Evolutionary conservation across 2,329 filamentous ascomycete genomes (phyloP), one percentile per base, ranked within the genome.

Genomic region (Ophiostoma perfectum): DNA sequence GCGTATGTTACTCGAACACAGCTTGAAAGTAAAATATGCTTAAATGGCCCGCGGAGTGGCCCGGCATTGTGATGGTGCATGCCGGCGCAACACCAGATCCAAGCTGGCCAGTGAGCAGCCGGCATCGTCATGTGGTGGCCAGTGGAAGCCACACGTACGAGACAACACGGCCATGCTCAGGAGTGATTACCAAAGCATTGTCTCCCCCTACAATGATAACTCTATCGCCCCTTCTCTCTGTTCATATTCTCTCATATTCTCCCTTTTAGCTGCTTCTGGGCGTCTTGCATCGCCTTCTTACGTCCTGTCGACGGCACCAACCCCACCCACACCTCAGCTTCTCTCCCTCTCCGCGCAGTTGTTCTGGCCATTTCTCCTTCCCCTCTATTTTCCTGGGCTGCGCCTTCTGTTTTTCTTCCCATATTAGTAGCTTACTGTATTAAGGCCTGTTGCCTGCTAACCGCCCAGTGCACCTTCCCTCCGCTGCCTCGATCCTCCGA

Each of bases 71-170:
- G 27, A 27, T 27, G 27, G 27, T 27, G 27, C 27, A 27, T 27
- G 27, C 27, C 27, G 27, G 27, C 18, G 16, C 16, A 47, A 12
- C 9, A 18, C 47, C 5, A 18, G 52, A 36, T 58, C 11, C n/a
- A 39, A 27, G 55, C 27, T 27, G 18, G 9, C 36, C 38, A n/a
- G 38, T 12, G 38, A 36, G 58, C 58, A 41, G 7, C 36, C 58
- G 58, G 38, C 58, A 62, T 62, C 58, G 58, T 16, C 58, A 62
- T 62, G 58, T 14, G n/a, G 38, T 36, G 16, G 12, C 58, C 27
- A 27, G 27, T 27, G 1, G 27, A 27, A 27, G 27, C 27, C 27
- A 27, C 27, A 27, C 27, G 27, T 27, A 27, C 27, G 27, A 27
- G 27, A 27, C 27, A 27, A 27, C 27, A 27, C 27, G 27, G 27